A percentile compares a stretch with the other conserved stretches of the same genome.
These are phyloP conservation scores for Colletotrichum limetticola DNA, from an alignment of 2,329 filamentous ascomycete species.

Conservation along the genomic window DNA sequence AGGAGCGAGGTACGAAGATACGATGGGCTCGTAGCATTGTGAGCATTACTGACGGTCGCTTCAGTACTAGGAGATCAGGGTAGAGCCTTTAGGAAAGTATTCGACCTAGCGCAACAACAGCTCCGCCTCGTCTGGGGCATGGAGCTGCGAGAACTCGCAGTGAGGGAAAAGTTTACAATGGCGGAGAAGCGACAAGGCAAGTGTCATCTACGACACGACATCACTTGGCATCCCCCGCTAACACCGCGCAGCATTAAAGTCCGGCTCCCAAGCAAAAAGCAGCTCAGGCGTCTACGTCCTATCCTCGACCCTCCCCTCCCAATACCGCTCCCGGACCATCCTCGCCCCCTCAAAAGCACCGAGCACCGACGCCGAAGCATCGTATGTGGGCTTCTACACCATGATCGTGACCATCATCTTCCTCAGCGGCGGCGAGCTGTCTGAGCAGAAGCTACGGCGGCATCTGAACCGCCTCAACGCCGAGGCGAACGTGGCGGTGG, in stretches of 20 bases:
- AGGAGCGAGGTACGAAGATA: slow-evolving; percentile 65
- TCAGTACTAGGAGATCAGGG: slow-evolving; percentile 77
- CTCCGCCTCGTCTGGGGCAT: slow-evolving; percentile 86
- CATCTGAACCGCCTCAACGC: slow-evolving; percentile 81
- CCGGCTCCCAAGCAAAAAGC: slow-evolving; percentile 62
- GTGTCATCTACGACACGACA: slow-evolving; percentile 33
- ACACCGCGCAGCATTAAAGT: slow-evolving; percentile 48
- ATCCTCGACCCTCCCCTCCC: slow-evolving; percentile 74
- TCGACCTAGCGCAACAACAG: slow-evolving; percentile 78
- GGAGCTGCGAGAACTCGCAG: slow-evolving; percentile 86
- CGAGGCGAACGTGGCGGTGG: slow-evolving; percentile 77
- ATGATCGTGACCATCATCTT: slow-evolving; percentile 81
- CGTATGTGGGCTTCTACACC: slow-evolving; percentile 84
- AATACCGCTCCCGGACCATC: slow-evolving; percentile 74
- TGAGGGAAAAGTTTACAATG: slow-evolving; percentile 82
- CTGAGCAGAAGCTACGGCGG: slow-evolving; percentile 81
- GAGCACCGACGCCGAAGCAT: slow-evolving; percentile 75
- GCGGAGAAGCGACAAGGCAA: slow-evolving; percentile 80
- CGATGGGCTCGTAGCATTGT: background rate
- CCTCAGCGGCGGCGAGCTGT: slow-evolving; percentile 77
- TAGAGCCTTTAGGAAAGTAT: slow-evolving; percentile 80
- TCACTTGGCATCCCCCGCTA: background rate
- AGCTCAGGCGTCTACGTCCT: slow-evolving; percentile 81
- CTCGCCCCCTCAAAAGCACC: slow-evolving; percentile 75
- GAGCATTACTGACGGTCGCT: background rate